Base-by-base conservation (phyloP, 371 early-diverging fungal species). In the Zychaea mexicana region DNA sequence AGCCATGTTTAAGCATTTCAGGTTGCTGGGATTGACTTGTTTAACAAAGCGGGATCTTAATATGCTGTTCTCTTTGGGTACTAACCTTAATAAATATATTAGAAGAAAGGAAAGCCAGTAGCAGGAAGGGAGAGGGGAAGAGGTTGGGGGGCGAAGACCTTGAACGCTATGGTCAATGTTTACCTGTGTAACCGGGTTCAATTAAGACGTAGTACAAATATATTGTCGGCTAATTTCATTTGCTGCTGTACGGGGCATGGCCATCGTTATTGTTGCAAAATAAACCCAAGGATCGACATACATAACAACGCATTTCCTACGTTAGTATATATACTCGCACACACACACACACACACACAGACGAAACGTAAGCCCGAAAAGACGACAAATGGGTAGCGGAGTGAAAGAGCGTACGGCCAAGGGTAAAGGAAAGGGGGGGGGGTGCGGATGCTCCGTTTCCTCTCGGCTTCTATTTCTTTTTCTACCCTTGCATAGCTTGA, bases 81-180 rank as follows among this genome's bases (percentile, higher is more conserved):
- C 42, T 42, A 42, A 42, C 42, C 42, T 42, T 42, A 42, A 12
- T 12, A 7, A 24, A 22, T 24, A 36, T 36, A 36, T 7, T 7
- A 36, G 38, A 36, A 36, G 15, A 15, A 7, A 36, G 38, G 38
- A 36, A 15, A 36, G 38, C n/a, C n/a, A n/a, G n/a, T n/a, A n/a
- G n/a, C n/a, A n/a, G 36, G 2, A 36, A 46, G 46, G 19, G n/a
- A 49, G n/a, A 22, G 49, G 24, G 49, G 24, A 24, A 24, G 49
- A 13, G 22, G 22, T 19, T 24, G n/a, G 7, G n/a, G 9, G 21
- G 46, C 46, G 21, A 46, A 19, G 46, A 46, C 46, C 46, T 46
- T 19, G 46, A 46, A 46, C n/a, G 3, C 46, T n/a, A 46, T 49
- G 49, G 49, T 49, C 49, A 49, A 49, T 49, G 49, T 49, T 49